These are phyloP conservation scores for Globisporangium nodosum DNA, from an alignment of 352 stramenopile species.

Conservation along the genomic window DNA sequence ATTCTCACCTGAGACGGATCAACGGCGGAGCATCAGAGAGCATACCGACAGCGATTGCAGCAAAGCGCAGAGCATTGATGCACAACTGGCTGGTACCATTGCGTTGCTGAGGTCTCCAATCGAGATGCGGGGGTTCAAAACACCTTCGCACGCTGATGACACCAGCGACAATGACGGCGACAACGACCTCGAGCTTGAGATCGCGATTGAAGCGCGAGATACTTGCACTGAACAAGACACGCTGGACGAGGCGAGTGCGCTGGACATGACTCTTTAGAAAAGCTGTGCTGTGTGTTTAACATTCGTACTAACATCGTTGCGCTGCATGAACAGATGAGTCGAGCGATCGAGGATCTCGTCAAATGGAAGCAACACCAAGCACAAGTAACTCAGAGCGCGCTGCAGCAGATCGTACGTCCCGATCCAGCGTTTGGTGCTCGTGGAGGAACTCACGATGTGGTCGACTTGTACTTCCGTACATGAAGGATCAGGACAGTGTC, in stretches of 20 bases:
- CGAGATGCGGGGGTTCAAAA: background rate
- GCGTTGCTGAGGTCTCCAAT: background rate
- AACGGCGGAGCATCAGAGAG: too few species aligned
- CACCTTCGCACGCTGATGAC: background rate
- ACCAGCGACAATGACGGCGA: conserved; percentile 17
- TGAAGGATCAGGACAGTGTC: conserved; percentile 4
- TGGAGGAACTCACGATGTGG: background rate
- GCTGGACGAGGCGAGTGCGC: conserved; percentile 26
- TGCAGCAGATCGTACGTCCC: conserved; percentile 24
- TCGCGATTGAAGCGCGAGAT: conserved; percentile 27
- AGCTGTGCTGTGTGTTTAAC: background rate
- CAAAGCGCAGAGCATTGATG: too few species aligned
- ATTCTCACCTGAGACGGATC: background rate
- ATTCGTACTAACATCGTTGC: too few species aligned
- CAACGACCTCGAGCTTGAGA: conserved; percentile 33
- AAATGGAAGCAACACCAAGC: conserved; percentile 33
- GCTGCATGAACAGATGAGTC: conserved; percentile 29
- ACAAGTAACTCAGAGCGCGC: conserved; percentile 18
- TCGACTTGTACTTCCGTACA: background rate
- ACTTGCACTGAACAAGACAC: conserved; percentile 25
- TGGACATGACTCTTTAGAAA: background rate
- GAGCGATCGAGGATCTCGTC: conserved; percentile 31
- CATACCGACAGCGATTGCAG: too few species aligned
- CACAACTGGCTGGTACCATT: too few species aligned
- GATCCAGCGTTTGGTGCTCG: background rate